Conservation (phyloP, 2,329 filamentous ascomycete species). For the Fusarium solani-melongenae region DNA sequence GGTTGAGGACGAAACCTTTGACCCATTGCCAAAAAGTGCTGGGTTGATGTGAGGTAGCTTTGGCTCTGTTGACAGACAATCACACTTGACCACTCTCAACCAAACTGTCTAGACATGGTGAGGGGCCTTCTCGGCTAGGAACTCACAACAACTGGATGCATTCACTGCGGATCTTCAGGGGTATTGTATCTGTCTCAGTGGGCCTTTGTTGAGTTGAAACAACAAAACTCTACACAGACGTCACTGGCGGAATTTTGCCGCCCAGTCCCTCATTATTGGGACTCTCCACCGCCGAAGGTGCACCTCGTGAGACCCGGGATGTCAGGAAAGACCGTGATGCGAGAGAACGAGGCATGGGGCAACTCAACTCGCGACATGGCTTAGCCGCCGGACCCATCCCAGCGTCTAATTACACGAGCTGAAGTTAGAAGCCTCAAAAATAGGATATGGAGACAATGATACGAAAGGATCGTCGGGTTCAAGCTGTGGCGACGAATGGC, state of each 20-base stretch:
- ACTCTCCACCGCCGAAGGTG: background rate
- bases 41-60: slow-evolving; percentile 21
- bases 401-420: slow-evolving; percentile 9
- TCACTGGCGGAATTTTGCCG: slow-evolving; percentile 3
- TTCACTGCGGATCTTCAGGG: slow-evolving; percentile 2
- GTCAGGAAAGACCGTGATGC: background rate
- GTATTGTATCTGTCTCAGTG: background rate
- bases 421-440: slow-evolving; percentile 16
- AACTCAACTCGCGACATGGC: background rate
- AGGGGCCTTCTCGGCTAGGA: background rate
- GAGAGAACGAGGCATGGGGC: slow-evolving; percentile 5
- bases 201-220: background rate
- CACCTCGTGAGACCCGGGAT: slow-evolving; percentile 7
- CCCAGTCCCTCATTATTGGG: slow-evolving; percentile 2
- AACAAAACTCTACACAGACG: slow-evolving; percentile 1
- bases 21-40: slow-evolving; percentile 23
- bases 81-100: background rate
- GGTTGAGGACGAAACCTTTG: slow-evolving; percentile 27
- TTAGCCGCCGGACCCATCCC: slow-evolving; percentile 4
- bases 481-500: slow-evolving; percentile 19
- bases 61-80: background rate
- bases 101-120: background rate
- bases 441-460: slow-evolving; percentile 6
- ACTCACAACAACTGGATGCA: background rate
- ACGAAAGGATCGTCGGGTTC: slow-evolving; percentile 15